These are phyloP conservation scores for Aspergillus sparsus DNA, from an alignment of 495 filamentous ascomycete genomes.

Conservation along the genomic window DNA sequence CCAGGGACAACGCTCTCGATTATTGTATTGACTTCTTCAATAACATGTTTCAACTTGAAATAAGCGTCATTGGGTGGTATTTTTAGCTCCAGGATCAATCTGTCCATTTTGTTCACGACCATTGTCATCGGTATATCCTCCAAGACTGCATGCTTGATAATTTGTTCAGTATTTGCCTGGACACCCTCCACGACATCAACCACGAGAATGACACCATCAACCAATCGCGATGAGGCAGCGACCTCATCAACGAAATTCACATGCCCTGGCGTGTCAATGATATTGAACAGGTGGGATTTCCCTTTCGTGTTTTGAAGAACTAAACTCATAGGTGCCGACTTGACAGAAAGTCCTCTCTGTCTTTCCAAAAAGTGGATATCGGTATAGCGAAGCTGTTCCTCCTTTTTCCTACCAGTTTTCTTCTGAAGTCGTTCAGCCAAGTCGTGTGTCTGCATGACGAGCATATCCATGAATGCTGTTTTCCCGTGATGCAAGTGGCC, in stretches of 20 bases:
- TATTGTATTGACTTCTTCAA: slow-evolving; percentile 95
- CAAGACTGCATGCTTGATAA: slow-evolving; percentile 91
- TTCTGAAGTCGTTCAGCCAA: slow-evolving; percentile 74
- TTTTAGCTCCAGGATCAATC: slow-evolving; percentile 91
- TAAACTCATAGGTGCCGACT: slow-evolving; percentile 91
- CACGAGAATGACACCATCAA: slow-evolving; percentile 88
- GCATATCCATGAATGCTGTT: slow-evolving; percentile 97
- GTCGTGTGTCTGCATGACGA: slow-evolving; percentile 92
- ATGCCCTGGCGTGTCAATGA: slow-evolving; percentile 94
- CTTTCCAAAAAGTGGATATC: slow-evolving; percentile 87
- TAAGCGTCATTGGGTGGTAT: slow-evolving; percentile 94
- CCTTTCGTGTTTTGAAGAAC: slow-evolving; percentile 83
- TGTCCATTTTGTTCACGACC: slow-evolving; percentile 96
- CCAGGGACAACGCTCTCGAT: slow-evolving; percentile 88
- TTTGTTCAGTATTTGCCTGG: slow-evolving; percentile 92
- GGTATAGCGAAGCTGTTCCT: slow-evolving; percentile 93
- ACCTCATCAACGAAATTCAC: slow-evolving; percentile 99
- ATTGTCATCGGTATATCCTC: slow-evolving; percentile 87
- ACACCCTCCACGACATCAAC: slow-evolving; percentile 99
- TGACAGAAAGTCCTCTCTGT: slow-evolving; percentile 89
- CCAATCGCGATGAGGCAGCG: slow-evolving; percentile 80
- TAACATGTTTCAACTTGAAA: slow-evolving; percentile 96
- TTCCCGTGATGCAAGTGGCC: slow-evolving; percentile 98
- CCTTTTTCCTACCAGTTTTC: slow-evolving; percentile 74
- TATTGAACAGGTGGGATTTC: slow-evolving; percentile 95